A percentile compares a stretch with the other conserved stretches of the same genome.
phyloP scores from a whole-genome alignment of 805 yeast species.

The Kuraishia borneana region DNA sequence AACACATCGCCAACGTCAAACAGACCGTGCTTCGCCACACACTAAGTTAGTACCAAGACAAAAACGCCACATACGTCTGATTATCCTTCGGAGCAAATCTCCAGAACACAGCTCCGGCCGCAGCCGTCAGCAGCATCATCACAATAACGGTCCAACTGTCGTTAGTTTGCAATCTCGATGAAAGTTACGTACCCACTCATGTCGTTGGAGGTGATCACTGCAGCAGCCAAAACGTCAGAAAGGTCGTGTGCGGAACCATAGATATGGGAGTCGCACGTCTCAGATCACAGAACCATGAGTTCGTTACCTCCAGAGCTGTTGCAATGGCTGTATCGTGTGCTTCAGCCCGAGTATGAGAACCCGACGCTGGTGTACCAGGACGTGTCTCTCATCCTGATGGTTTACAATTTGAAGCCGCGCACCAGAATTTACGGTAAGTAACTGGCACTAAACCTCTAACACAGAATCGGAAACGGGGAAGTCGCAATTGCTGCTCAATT shows the following conservation, averaged over 20 bases:
- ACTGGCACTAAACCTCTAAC: constrained; percentile 12
- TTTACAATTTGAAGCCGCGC: constrained; percentile 48
- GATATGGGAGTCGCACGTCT: too few relatives aligned
- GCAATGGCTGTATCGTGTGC: constrained; percentile 48
- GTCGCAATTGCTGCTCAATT: constrained; percentile 46
- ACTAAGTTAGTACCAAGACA: constrained; percentile 13
- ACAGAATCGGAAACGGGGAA: constrained; percentile 42
- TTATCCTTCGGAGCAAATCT: constrained; percentile 75
- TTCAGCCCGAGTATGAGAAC: constrained; percentile 48
- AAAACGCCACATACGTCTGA: constrained; percentile 37
- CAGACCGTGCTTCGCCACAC: constrained; percentile 69
- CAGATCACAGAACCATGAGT: too few relatives aligned
- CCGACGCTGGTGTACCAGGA: constrained; percentile 56
- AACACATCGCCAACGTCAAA: constrained; percentile 55
- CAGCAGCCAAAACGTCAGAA: too few relatives aligned
- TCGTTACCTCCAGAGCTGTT: constrained; percentile 29
- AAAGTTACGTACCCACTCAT: constrained; percentile 12
- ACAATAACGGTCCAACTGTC: constrained; percentile 60
- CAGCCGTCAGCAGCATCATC: constrained; percentile 47
- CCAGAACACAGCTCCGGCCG: constrained; percentile 66
- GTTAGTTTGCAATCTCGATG: neutral
- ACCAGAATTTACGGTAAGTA: constrained; percentile 44
- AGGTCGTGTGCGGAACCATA: too few relatives aligned
- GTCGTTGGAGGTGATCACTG: too few relatives aligned
- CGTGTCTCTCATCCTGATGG: constrained; percentile 38